phyloP scores from a whole-genome alignment of 1,139 yeast species.

The Torulaspora pretoriensis region DNA sequence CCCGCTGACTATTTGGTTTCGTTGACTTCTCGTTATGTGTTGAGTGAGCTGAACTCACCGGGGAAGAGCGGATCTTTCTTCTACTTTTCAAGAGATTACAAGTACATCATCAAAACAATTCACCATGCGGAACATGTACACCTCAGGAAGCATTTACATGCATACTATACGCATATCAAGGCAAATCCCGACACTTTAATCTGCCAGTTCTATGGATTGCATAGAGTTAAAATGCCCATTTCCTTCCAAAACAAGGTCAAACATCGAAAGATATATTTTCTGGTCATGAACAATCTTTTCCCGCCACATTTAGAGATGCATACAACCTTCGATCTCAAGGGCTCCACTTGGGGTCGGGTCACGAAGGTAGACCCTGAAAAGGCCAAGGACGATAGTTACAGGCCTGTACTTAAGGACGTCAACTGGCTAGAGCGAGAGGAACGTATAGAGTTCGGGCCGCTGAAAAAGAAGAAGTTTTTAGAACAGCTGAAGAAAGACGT shows the following conservation, averaged over 20 bases:
- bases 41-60: constrained; percentile 90
- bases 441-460: constrained; percentile 67
- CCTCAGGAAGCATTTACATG: constrained; percentile 65
- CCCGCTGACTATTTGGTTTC: constrained; percentile 95
- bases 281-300: constrained; percentile 95
- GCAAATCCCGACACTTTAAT: constrained; percentile 82
- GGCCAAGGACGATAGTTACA: constrained; percentile 21
- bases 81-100: constrained; percentile 88
- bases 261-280: constrained; percentile 79
- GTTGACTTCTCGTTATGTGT: constrained; percentile 84
- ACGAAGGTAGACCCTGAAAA: constrained; percentile 38
- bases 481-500: constrained; percentile 76
- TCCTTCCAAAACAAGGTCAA: constrained; percentile 44
- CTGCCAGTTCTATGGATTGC: constrained; percentile 93
- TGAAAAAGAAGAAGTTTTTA: constrained; percentile 54
- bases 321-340: constrained; percentile 84
- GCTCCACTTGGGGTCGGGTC: constrained; percentile 82
- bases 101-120: constrained; percentile 92
- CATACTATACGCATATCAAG: constrained; percentile 77
- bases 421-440: constrained; percentile 75
- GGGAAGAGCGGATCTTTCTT: constrained; percentile 97
- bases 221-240: constrained; percentile 85
- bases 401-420: constrained; percentile 66
- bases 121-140: constrained; percentile 91
- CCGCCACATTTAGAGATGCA: constrained; percentile 93